Base-by-base conservation (phyloP, 208 protist genomes). In the Naegleria fowleri region DNA sequence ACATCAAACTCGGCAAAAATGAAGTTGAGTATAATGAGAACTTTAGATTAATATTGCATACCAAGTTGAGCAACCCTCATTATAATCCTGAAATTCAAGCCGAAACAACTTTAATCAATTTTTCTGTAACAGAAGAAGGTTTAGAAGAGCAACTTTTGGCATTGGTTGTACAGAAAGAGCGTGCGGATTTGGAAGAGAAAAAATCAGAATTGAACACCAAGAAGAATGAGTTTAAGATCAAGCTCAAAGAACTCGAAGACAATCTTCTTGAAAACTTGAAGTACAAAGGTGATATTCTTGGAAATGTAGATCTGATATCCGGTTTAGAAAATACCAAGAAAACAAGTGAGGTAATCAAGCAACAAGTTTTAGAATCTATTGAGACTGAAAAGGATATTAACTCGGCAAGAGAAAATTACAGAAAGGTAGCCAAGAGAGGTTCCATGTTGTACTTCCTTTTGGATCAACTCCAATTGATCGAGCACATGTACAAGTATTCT, bases 401-500 rank as follows among this genome's bases (percentile, higher is more conserved):
- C 51, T 94, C 96, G 91, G 97, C 97, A 88, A 96, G 98, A 90
- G 95, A 99, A 41, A 92, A 94, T 51, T 99, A 99, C 93, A 97
- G 97, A 79, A 94, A 97, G 86, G 98, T 99, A 51, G 98, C 98
- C 25, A 95, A 96, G 39, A 95, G 98, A 87, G 97, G 97, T 48
- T 95, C 98, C 13, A 94, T 99, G 41, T 95, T 99, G 36, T 99
- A 99, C 96, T 99, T 99, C 94, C 95, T 99, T 92, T 90, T 92
- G 91, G 96, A 98, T 92, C 97, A 98, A 92, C 95, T 99, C 19
- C 96, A 95, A 94, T 97, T 97, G 91, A 98, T 99, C 92, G 97
- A 99, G 92, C 97, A 99, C 94, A 99, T 99, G 97, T 99, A 99
- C 92, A 97, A 99, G 92, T 99, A 98, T 94, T 99, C 98, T 22